Evolutionary conservation across 2,329 filamentous ascomycete genomes (phyloP).

Genomic region (Xylaria sp.): DNA sequence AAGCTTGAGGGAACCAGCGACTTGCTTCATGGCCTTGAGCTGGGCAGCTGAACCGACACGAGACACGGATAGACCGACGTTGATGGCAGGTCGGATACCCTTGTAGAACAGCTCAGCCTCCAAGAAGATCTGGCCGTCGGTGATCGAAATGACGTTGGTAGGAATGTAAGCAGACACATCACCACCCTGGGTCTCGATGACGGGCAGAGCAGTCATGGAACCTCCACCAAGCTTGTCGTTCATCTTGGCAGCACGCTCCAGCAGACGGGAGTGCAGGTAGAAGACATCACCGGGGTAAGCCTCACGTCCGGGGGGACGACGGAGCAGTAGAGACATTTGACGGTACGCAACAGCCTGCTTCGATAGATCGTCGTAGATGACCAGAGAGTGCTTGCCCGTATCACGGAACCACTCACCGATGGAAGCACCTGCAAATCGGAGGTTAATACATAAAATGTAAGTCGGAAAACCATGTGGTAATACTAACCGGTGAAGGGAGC

Average conservation of each 20-base stretch:
- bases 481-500: conserved; percentile 84
- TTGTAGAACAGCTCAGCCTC: conserved; percentile 99
- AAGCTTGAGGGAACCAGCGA: conserved; percentile 98
- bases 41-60: conserved; percentile 99
- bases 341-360: conserved; percentile 99
- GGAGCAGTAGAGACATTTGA: conserved; percentile 98
- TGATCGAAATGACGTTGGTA: conserved; percentile 99
- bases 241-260: conserved; percentile 99
- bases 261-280: conserved; percentile 98
- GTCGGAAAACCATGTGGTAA: neutral
- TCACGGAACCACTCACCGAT: conserved; percentile 83
- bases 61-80: conserved; percentile 99
- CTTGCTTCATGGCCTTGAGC: conserved; percentile 99
- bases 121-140: conserved; percentile 99
- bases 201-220: conserved; percentile 94
- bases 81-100: conserved; percentile 99
- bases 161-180: conserved; percentile 99
- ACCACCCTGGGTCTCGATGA: conserved; percentile 99
- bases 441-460: neutral
- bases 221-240: conserved; percentile 94
- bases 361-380: conserved; percentile 94
- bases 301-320: conserved; percentile 98
- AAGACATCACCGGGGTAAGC: conserved; percentile 99
- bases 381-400: conserved; percentile 85
- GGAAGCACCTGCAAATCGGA: conserved; percentile 41